phyloP scores from a whole-genome alignment of 2,329 filamentous ascomycete species.

The Nemania abortiva region DNA sequence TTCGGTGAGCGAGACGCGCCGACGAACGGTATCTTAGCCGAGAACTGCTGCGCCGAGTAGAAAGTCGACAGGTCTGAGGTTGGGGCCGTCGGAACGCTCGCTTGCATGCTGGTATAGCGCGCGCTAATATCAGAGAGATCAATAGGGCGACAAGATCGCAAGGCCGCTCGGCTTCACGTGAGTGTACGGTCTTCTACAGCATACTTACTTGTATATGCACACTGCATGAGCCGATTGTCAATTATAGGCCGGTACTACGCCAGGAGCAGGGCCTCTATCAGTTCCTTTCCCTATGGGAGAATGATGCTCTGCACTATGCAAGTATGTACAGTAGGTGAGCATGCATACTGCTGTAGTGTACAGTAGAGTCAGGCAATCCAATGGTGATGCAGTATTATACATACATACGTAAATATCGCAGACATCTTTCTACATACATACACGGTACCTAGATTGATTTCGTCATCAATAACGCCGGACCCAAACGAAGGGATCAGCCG shows the following conservation, averaged over 20 bases:
- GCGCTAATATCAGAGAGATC: conserved; percentile 18
- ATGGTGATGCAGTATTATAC: neutral
- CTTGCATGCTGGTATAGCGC: conserved; percentile 3
- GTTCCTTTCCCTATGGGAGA: neutral
- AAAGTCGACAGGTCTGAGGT: neutral
- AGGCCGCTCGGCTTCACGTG: neutral
- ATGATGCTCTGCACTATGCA: neutral
- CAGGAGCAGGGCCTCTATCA: conserved; percentile 1
- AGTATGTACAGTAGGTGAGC: neutral
- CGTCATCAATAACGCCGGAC: conserved; percentile 28
- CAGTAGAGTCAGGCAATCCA: conserved; percentile 19
- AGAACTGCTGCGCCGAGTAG: conserved; percentile 8
- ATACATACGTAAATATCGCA: conserved; percentile 1
- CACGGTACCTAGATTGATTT: conserved; percentile 15
- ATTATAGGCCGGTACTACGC: neutral
- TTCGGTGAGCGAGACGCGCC: conserved; percentile 38
- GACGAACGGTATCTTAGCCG: conserved; percentile 24
- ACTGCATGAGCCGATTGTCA: neutral
- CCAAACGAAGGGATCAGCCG: conserved; percentile 35
- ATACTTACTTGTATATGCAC: neutral
- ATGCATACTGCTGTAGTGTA: neutral
- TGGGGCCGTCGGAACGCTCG: neutral
- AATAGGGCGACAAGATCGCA: neutral
- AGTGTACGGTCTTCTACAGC: too few species aligned
- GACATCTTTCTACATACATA: conserved; percentile 12